Evolutionary conservation across 257 asterid species (phyloP).

Genomic region (Dorcoceras hygrometricum): DNA sequence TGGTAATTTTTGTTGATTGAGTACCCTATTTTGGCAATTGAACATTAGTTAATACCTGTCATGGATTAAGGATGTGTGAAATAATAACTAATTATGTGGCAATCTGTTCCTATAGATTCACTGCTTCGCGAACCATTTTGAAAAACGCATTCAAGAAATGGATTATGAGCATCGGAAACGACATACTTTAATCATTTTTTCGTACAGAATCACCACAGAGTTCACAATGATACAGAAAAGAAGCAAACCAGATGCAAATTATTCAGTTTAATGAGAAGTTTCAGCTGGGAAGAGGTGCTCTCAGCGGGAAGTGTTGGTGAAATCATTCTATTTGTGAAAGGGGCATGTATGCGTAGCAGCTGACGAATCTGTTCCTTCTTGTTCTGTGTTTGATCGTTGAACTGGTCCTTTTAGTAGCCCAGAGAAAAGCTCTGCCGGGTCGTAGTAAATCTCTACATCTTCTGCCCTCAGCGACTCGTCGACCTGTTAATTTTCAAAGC

Average conservation of each 20-base stretch:
- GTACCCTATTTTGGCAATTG: not conserved
- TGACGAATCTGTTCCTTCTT: not conserved
- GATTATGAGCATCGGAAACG: not conserved
- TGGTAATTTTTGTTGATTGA: not conserved
- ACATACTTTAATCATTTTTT: too few relatives aligned
- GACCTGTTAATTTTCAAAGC: constrained; percentile 35
- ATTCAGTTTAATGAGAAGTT: not conserved
- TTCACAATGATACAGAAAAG: not conserved
- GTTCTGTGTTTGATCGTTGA: constrained; percentile 18
- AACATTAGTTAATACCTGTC: not conserved
- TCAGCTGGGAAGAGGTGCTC: not conserved
- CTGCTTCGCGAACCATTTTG: not conserved
- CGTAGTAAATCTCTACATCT: constrained; percentile 78
- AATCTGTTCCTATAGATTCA: not conserved
- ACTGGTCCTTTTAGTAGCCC: constrained; percentile 50
- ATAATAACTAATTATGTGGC: not conserved
- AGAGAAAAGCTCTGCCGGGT: constrained; percentile 68
- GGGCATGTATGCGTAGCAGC: constrained; percentile 40
- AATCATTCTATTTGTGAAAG: constrained; percentile 29
- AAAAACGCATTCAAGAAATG: not conserved
- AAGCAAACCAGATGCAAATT: not conserved
- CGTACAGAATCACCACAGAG: too few relatives aligned
- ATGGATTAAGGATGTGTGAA: not conserved
- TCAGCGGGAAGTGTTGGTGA: too few relatives aligned
- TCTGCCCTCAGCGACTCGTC: constrained; percentile 79